Evolutionary conservation across 768 basidiomycete species (phyloP), one percentile per base, ranked within the genome.

Genomic region (Phaffia australis): DNA sequence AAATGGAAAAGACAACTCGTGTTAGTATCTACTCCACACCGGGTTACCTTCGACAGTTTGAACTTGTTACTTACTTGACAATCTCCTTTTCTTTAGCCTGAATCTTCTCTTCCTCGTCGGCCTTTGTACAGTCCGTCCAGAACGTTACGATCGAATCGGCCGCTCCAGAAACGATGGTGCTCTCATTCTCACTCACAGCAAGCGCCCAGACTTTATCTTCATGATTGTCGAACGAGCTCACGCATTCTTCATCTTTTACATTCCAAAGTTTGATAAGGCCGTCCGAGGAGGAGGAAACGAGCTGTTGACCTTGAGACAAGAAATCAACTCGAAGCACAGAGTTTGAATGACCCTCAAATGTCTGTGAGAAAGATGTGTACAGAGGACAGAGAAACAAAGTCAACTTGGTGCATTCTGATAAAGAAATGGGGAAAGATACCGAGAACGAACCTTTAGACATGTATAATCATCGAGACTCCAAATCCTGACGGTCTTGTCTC

Each of bases 151-250:
- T 82, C 16, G 94, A 97, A 76, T 99, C 95, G 11, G 95, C 95
- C 8, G 90, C 92, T 18, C 89, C 95, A 25, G 93, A 93, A 25
- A 97, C 85, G 71, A 98, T 85, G 0, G 83, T 88, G 56, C 80
- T 80, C 73, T 91, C 91, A 73, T 98, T 89, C 9, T 79, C 74
- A 72, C 85, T 87, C 56, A 95, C 78, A 11, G 90, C 84, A 16
- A 98, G 81, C 0, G 93, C 92, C 95, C 95, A 99, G n/a, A 99
- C 85, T 94, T 97, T 98, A 70, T 97, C 94, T 75, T 95, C 90
- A 72, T 99, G 95, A 73, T 94, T 94, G 76, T 99, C 95, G 76
- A 99, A 79, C 6, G 94, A 98, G 21, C 84, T 79, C 8, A 83
- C 79, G 71, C 93, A 97, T 71, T 88, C 84, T 74, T 98, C 95